phyloP scores from a whole-genome alignment of 441 rosid genomes.

The Erysimum pusillum region DNA sequence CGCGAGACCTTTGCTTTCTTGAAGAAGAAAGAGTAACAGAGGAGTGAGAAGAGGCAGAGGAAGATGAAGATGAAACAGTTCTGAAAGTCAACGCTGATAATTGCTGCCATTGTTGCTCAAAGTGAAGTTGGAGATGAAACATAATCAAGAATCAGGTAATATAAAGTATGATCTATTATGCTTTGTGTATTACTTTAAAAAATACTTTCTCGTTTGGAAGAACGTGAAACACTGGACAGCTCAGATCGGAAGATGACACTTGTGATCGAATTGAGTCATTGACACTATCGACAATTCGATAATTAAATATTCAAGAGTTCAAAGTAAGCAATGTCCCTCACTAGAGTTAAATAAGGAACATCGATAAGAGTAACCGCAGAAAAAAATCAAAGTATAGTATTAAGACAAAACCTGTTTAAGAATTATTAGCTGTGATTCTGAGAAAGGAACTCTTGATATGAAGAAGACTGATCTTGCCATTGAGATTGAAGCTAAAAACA shows the following conservation, averaged over 20 bases:
- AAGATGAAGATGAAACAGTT: not conserved
- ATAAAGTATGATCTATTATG: not conserved
- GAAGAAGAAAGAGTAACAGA: slow-evolving; percentile 5
- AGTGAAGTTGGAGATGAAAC: not conserved
- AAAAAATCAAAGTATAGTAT: not conserved
- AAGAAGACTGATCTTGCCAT: too few species aligned
- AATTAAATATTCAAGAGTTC: not conserved
- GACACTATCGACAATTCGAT: not conserved
- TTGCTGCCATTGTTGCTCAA: slow-evolving; percentile 10
- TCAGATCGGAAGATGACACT: not conserved
- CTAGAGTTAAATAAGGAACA: not conserved
- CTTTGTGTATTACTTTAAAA: not conserved
- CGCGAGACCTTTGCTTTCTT: not conserved
- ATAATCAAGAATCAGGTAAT: not conserved
- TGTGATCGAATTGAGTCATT: not conserved
- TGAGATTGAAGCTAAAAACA: too few species aligned
- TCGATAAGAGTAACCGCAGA: too few species aligned
- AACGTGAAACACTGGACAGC: not conserved
- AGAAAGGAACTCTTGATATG: slow-evolving; percentile 39
- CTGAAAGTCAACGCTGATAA: slow-evolving; percentile 6
- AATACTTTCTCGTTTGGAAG: not conserved
- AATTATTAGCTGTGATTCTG: not conserved
- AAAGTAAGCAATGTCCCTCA: not conserved
- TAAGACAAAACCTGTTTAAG: not conserved
- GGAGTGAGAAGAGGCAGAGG: not conserved